A percentile compares a stretch with the other conserved stretches of the same genome.
phyloP scores from a whole-genome alignment of 2,329 filamentous ascomycete species.

The Claviceps sp. region DNA sequence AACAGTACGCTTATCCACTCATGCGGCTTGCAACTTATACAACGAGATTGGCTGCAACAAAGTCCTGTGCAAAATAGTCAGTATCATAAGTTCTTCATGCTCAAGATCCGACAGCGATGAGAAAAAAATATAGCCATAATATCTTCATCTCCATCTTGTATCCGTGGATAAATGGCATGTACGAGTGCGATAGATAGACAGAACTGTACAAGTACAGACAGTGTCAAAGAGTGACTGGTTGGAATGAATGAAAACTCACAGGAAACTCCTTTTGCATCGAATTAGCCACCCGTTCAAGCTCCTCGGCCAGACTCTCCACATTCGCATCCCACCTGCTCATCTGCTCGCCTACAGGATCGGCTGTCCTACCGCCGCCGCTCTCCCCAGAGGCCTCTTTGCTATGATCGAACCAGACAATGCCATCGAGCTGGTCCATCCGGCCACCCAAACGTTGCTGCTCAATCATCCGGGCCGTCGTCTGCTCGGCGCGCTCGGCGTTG shows the following conservation, averaged over 20 bases:
- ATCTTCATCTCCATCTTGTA: no score
- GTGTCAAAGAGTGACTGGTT: no score
- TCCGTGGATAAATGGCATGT: no score
- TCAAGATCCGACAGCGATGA: no score
- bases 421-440: slow-evolving; percentile 86
- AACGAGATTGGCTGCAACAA: slow-evolving; percentile 40
- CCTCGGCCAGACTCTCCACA: slow-evolving; percentile 73
- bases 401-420: slow-evolving; percentile 73
- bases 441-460: slow-evolving; percentile 82
- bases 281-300: slow-evolving; percentile 77
- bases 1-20: no score
- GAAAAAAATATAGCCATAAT: no score
- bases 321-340: slow-evolving; percentile 81
- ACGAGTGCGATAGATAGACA: not conserved
- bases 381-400: slow-evolving; percentile 59
- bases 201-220: not conserved
- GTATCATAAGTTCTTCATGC: not conserved
- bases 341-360: slow-evolving; percentile 51
- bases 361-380: slow-evolving; percentile 52
- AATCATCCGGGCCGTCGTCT: slow-evolving; percentile 88
- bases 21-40: slow-evolving; percentile 11
- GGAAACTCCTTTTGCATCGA: slow-evolving; percentile 72
- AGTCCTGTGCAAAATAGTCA: slow-evolving; percentile 27
- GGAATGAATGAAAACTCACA: slow-evolving; percentile 22
- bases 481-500: slow-evolving; percentile 69